These are phyloP conservation scores for Fusarium bactridioides DNA, from an alignment of 2,329 filamentous ascomycete species.

Conservation along the genomic window DNA sequence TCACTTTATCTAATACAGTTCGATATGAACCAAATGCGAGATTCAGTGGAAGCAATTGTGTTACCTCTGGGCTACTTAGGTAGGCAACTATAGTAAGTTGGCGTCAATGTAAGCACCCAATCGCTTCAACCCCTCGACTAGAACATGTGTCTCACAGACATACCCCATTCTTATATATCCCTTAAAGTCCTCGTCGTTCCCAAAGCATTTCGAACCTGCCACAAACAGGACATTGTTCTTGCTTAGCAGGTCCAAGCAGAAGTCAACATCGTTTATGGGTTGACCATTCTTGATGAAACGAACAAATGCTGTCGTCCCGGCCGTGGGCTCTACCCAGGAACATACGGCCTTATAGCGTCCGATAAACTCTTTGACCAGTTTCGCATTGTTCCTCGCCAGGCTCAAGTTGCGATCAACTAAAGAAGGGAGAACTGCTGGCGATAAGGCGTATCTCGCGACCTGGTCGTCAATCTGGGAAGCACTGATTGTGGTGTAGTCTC, in stretches of 20 bases:
- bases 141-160: constrained; percentile 73
- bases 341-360: constrained; percentile 69
- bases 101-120: constrained; percentile 51
- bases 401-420: constrained; percentile 63
- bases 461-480: constrained; percentile 85
- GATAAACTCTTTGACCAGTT: constrained; percentile 72
- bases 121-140: constrained; percentile 69
- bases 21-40: constrained; percentile 6
- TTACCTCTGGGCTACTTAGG: not conserved
- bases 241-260: constrained; percentile 73
- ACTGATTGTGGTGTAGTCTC: constrained; percentile 87
- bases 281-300: constrained; percentile 68
- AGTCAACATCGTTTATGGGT: constrained; percentile 74
- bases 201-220: constrained; percentile 79
- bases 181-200: constrained; percentile 68
- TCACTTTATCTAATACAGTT: not conserved
- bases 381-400: constrained; percentile 73
- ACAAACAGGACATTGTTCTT: constrained; percentile 77
- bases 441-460: constrained; percentile 78
- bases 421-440: constrained; percentile 50
- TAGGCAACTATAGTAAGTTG: constrained; percentile 1
- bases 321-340: constrained; percentile 76
- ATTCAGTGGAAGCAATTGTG: not conserved
- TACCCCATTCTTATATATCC: constrained; percentile 83
- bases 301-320: constrained; percentile 82